Base-by-base conservation (phyloP, 148 eudicot species). In the Camellia granthamiana region DNA sequence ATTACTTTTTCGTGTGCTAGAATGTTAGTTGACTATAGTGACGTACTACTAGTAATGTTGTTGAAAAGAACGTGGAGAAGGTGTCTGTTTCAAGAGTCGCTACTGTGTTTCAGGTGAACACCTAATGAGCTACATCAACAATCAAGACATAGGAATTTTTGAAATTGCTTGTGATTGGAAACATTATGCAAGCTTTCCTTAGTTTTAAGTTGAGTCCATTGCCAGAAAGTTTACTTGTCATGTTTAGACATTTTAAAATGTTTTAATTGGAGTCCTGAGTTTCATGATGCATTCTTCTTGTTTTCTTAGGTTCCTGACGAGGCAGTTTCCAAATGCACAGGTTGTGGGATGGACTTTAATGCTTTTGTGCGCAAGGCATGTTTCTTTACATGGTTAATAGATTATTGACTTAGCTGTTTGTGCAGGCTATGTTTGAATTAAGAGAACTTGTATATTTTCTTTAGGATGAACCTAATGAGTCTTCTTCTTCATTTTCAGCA, bases 361-460 rank as follows among this genome's bases (percentile, higher is more conserved):
- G 98, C 98, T 77, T 92, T 94, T 85, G 84, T 86, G 56, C 90
- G 98, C 38, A 92, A 85, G 92, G 98, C 82, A 87, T 78, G 90
- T 80, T 49, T 52, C 66, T 49, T 58, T 78, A 44, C 44, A 19
- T 56, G 38, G 15, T 67, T 38, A 72, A 30, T 58, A 47, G 42
- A 38, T 73, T 52, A 60, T 13, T 59, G 23, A 16, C 44, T 63
- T 77, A 65, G 14, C 58, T 74, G 51, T 19, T 81, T 59, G 9
- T 52, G 42, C 75, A 71, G 69, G 79, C 63, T 79, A 79, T 44
- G 8, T 66, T 46, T 76, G 47, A 38, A 21, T 49, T 66, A 30
- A 42, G 72, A 42, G 14, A 21, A 16, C 4, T 54, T 76, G 59
- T 42, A 7, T 13, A 59, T 2, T 6, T 67, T 65, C 54, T 16